A percentile compares a stretch with the other conserved stretches of the same genome.
phyloP scores from a whole-genome alignment of 2,329 filamentous ascomycete genomes.

The Lachnellula cervina region DNA sequence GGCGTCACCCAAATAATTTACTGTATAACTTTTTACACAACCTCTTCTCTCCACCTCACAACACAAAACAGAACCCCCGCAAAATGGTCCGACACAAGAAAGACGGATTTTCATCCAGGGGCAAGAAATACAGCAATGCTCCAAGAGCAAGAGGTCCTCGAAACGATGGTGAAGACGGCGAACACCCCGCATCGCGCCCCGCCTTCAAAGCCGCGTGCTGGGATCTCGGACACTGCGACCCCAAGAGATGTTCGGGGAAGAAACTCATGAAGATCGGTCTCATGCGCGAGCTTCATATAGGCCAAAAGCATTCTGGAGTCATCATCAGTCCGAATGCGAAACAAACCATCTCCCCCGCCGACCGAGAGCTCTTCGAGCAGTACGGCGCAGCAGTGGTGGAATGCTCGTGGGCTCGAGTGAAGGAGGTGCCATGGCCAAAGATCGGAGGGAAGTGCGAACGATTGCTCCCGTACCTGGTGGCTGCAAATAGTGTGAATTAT shows the following conservation, averaged over 20 bases:
- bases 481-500: conserved; percentile 96
- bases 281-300: conserved; percentile 88
- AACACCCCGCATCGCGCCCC: conserved; percentile 38
- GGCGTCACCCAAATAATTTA: not conserved
- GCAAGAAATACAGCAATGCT: conserved; percentile 63
- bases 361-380: conserved; percentile 75
- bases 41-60: not conserved
- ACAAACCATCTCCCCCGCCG: conserved; percentile 74
- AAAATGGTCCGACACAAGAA: conserved; percentile 95
- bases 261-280: conserved; percentile 85
- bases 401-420: conserved; percentile 90
- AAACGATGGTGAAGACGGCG: conserved; percentile 37
- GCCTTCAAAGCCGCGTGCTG: conserved; percentile 91
- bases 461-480: conserved; percentile 87
- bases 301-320: conserved; percentile 86
- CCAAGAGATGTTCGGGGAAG: conserved; percentile 94
- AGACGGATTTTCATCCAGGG: conserved; percentile 61
- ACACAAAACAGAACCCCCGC: not conserved
- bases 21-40: not conserved
- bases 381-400: conserved; percentile 94
- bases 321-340: conserved; percentile 96
- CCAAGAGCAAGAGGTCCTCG: conserved; percentile 52
- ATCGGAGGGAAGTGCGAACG: conserved; percentile 94
- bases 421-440: conserved; percentile 83
- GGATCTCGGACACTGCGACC: conserved; percentile 97